phyloP scores from a whole-genome alignment of 805 yeast genomes.

The Candida lessepsii region DNA sequence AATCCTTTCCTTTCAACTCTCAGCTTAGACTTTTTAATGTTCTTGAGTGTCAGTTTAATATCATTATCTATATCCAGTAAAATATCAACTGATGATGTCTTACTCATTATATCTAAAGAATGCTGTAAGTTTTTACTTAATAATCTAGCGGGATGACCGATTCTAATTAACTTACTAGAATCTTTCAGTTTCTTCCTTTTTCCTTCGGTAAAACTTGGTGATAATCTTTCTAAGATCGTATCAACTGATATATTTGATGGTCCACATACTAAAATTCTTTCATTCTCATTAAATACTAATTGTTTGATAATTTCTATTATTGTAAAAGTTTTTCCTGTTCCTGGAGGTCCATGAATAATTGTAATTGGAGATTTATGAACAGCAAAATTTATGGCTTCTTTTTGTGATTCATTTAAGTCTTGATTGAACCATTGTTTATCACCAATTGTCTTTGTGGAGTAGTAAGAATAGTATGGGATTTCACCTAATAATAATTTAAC shows the following conservation, averaged over 20 bases:
- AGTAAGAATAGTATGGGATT: conserved; percentile 23
- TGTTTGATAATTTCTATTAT: conserved; percentile 79
- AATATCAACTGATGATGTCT: conserved; percentile 46
- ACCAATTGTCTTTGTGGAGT: conserved; percentile 2
- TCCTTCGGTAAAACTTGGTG: conserved; percentile 26
- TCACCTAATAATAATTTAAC: conserved; percentile 50
- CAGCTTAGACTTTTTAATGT: conserved; percentile 58
- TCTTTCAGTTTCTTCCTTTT: conserved; percentile 27
- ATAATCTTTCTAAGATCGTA: conserved; percentile 77
- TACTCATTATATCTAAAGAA: conserved; percentile 72
- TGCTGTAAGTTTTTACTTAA: conserved; percentile 60
- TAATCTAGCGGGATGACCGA: conserved; percentile 93
- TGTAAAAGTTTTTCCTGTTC: conserved; percentile 83
- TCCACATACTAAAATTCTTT: conserved; percentile 80
- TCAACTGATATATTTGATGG: conserved; percentile 94
- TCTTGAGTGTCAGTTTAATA: conserved; percentile 58
- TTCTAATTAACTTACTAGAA: conserved; percentile 51
- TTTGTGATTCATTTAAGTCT: conserved; percentile 66
- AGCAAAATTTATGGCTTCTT: conserved; percentile 67
- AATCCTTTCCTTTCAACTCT: conserved; percentile 64
- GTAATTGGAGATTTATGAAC: conserved; percentile 52
- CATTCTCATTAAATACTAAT: conserved; percentile 43
- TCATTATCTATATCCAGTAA: conserved; percentile 68
- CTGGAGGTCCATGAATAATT: conserved; percentile 79
- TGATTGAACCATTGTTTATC: conserved; percentile 29